Evolutionary conservation across 768 basidiomycete species (phyloP).

Genomic region (Trametopsis cervina): DNA sequence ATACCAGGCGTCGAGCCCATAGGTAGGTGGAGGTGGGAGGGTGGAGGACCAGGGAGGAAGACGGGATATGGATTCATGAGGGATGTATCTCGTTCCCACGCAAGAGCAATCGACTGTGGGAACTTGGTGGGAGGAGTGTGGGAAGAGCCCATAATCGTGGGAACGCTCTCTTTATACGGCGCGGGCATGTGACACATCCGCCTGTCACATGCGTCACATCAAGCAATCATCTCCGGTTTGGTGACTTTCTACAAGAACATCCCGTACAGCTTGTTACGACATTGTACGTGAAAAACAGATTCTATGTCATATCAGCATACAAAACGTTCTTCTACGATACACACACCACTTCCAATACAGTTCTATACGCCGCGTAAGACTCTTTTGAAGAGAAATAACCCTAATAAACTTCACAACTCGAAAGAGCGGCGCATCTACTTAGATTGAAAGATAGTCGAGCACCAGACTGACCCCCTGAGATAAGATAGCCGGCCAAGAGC

Average conservation of each 20-base stretch:
- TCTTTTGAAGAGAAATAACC: too few species aligned
- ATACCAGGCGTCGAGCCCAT: slow-evolving; percentile 33
- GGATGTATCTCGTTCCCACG: slow-evolving; percentile 12
- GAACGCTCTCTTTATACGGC: slow-evolving; percentile 10
- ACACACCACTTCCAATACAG: too few species aligned
- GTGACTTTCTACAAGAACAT: too few species aligned
- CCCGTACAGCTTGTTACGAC: too few species aligned
- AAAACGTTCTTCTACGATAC: too few species aligned
- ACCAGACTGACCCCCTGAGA: slow-evolving; percentile 18
- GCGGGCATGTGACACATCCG: slow-evolving; percentile 2
- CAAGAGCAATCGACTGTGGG: slow-evolving; percentile 11
- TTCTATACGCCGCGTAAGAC: too few species aligned
- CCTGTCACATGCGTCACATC: background rate
- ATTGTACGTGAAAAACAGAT: too few species aligned
- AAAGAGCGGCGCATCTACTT: background rate
- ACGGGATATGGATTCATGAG: slow-evolving; percentile 13
- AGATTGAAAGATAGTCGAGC: slow-evolving; percentile 12
- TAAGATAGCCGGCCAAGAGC: slow-evolving; percentile 15
- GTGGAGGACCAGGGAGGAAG: slow-evolving; percentile 19
- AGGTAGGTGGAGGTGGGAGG: slow-evolving; percentile 34
- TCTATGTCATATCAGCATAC: too few species aligned
- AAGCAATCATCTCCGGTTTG: too few species aligned
- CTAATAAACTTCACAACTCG: too few species aligned
- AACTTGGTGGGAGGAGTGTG: slow-evolving; percentile 11
- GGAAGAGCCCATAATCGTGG: slow-evolving; percentile 10